These are phyloP conservation scores for Phoma sp. DNA, from an alignment of 2,329 filamentous ascomycete genomes.

Conservation along the genomic window DNA sequence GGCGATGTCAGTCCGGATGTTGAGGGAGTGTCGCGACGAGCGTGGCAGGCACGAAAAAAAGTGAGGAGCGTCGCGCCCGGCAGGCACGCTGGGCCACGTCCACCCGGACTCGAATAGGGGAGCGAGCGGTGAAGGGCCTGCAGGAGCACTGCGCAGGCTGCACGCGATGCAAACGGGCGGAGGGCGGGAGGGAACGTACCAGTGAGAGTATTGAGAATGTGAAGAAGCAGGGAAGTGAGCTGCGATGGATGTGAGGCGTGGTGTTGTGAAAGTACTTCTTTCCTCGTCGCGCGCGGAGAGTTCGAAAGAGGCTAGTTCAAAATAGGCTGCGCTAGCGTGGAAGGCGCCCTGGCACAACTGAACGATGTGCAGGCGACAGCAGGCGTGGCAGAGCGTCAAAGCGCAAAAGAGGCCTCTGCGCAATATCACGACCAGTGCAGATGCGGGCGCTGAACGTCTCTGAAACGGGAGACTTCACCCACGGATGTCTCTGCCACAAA, in stretches of 20 bases:
- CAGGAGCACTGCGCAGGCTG: slow-evolving; percentile 30
- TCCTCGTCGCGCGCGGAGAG: slow-evolving; percentile 46
- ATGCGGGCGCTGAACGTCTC: slow-evolving; percentile 10
- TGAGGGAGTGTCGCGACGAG: slow-evolving; percentile 22
- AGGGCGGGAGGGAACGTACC: slow-evolving; percentile 39
- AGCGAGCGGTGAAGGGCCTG: slow-evolving; percentile 41
- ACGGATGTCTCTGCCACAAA: slow-evolving; percentile 10
- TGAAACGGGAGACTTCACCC: slow-evolving; percentile 17
- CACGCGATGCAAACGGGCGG: slow-evolving; percentile 23
- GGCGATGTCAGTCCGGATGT: slow-evolving; percentile 39
- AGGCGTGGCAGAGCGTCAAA: slow-evolving; percentile 15
- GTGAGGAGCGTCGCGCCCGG: slow-evolving; percentile 30
- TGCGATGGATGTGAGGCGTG: slow-evolving; percentile 40
- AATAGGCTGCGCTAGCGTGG: slow-evolving; percentile 14
- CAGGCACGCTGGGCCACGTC: slow-evolving; percentile 41
- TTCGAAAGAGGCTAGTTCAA: slow-evolving; percentile 26
- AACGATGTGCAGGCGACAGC: slow-evolving; percentile 19
- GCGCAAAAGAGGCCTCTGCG: slow-evolving; percentile 18
- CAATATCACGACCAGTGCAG: slow-evolving; percentile 18
- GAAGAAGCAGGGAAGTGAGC: slow-evolving; percentile 36
- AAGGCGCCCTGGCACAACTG: slow-evolving; percentile 14
- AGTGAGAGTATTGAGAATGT: slow-evolving; percentile 31
- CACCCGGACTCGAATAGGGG: slow-evolving; percentile 43
- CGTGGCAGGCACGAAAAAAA: slow-evolving; percentile 20
- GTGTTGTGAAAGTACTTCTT: slow-evolving; percentile 49